Percentiles rank a stretch among this genome's conserved stretches.
Evolutionary conservation across 2,329 filamentous ascomycete species (phyloP).

Genomic region (Sporothrix pseudoabietina): DNA sequence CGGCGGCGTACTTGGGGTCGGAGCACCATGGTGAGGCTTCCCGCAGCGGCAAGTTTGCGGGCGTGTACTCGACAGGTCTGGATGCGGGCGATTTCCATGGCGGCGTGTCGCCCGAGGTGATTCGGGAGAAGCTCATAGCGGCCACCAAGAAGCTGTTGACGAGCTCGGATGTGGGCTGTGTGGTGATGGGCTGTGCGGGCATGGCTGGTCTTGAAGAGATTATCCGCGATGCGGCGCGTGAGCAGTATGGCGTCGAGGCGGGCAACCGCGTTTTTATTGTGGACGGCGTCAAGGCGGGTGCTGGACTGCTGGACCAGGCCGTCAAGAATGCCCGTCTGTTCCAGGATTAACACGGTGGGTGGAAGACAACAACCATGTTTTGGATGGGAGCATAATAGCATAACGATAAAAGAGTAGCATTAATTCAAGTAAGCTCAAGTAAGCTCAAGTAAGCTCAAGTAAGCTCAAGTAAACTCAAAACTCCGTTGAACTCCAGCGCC

Average conservation of each 20-base stretch:
- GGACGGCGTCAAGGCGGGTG: slow-evolving; percentile 75
- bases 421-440: neutral
- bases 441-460: no score
- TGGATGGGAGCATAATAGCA: neutral
- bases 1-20: slow-evolving; percentile 62
- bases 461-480: neutral
- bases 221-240: slow-evolving; percentile 68
- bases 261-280: slow-evolving; percentile 65
- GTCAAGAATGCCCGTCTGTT: slow-evolving; percentile 50
- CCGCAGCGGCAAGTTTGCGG: slow-evolving; percentile 63
- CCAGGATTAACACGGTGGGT: slow-evolving; percentile 18
- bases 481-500: neutral
- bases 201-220: slow-evolving; percentile 84
- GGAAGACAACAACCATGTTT: neutral
- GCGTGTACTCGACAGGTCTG: slow-evolving; percentile 80
- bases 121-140: slow-evolving; percentile 65
- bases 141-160: slow-evolving; percentile 69
- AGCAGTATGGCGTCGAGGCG: slow-evolving; percentile 62
- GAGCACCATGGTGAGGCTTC: slow-evolving; percentile 39
- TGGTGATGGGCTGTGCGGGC: slow-evolving; percentile 86
- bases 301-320: slow-evolving; percentile 62
- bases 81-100: slow-evolving; percentile 78
- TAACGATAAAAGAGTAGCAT: neutral
- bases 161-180: slow-evolving; percentile 60
- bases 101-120: slow-evolving; percentile 62